phyloP scores from a whole-genome alignment of 176 grass and related monocot species.

The Thalia dealbata region DNA sequence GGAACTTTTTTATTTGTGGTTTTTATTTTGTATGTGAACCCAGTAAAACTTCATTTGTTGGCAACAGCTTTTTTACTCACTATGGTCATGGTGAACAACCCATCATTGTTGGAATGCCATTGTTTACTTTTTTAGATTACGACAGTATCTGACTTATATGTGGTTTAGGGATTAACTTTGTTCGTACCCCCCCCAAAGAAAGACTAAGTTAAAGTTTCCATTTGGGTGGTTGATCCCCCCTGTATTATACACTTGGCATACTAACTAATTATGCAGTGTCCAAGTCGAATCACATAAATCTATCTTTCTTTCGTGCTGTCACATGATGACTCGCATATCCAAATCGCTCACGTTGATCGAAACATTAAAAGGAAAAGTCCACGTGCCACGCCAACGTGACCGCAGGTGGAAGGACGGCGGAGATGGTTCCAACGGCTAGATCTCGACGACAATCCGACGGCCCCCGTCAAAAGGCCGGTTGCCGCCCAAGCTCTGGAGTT shows the following conservation, averaged over 20 bases:
- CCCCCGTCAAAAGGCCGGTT: slow-evolving; percentile 2
- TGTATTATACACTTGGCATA: no score
- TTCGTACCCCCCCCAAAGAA: no score
- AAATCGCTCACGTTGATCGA: no score
- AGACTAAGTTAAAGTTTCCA: no score
- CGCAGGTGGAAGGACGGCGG: neutral
- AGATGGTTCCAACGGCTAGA: slow-evolving; percentile 12
- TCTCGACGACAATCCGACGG: neutral
- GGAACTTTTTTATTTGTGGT: neutral
- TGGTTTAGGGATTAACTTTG: no score
- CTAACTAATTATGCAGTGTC: no score
- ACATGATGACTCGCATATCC: no score
- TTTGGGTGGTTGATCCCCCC: no score
- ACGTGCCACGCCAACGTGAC: neutral
- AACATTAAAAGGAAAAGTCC: neutral
- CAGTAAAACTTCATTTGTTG: neutral
- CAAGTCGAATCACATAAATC: no score
- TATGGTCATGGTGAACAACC: neutral
- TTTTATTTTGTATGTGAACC: neutral
- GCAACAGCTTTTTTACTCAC: neutral
- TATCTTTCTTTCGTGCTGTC: no score
- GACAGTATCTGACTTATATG: no score
- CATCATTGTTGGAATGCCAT: neutral
- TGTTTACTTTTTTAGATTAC: neutral
- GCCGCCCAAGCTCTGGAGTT: slow-evolving; percentile 9